These are phyloP conservation scores for Penicillium palitans DNA, from an alignment of 2,329 filamentous ascomycete species.

Conservation along the genomic window DNA sequence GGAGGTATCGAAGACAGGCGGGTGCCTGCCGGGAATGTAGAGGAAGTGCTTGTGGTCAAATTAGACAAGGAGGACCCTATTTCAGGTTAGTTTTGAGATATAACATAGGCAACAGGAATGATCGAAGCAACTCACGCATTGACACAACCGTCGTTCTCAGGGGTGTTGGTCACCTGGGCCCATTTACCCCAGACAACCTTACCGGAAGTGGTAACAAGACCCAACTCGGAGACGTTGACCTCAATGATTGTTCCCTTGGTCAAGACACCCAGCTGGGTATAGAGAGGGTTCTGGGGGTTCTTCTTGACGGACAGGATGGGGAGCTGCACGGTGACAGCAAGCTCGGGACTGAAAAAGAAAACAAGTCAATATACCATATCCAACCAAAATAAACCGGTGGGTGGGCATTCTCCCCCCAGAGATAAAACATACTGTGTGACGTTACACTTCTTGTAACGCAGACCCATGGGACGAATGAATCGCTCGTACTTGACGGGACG, in stretches of 20 bases:
- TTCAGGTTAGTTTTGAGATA: not conserved
- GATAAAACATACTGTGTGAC: slow-evolving; percentile 51
- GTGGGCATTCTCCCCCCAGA: too few species aligned
- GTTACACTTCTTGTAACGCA: slow-evolving; percentile 77
- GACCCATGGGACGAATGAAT: slow-evolving; percentile 74
- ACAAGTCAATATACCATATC: slow-evolving; percentile 14
- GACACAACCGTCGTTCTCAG: slow-evolving; percentile 15
- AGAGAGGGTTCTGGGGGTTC: slow-evolving; percentile 85
- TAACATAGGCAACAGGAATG: not conserved
- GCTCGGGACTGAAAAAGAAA: slow-evolving; percentile 56
- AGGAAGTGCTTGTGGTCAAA: slow-evolving; percentile 13
- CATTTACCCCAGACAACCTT: slow-evolving; percentile 93
- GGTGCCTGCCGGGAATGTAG: slow-evolving; percentile 15
- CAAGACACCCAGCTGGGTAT: slow-evolving; percentile 87
- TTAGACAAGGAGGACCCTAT: slow-evolving; percentile 28
- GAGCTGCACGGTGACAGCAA: slow-evolving; percentile 84
- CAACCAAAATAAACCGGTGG: slow-evolving; percentile 9
- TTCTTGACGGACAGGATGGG: slow-evolving; percentile 78
- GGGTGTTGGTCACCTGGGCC: slow-evolving; percentile 61
- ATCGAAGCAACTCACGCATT: slow-evolving; percentile 18
- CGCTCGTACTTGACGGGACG: slow-evolving; percentile 75
- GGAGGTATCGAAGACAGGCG: slow-evolving; percentile 27
- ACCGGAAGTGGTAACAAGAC: slow-evolving; percentile 83
- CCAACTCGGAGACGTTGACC: slow-evolving; percentile 90
- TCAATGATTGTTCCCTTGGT: slow-evolving; percentile 84